Evolutionary conservation across 2,329 filamentous ascomycete species (phyloP).

Genomic region (Teratosphaeria nubilosa): DNA sequence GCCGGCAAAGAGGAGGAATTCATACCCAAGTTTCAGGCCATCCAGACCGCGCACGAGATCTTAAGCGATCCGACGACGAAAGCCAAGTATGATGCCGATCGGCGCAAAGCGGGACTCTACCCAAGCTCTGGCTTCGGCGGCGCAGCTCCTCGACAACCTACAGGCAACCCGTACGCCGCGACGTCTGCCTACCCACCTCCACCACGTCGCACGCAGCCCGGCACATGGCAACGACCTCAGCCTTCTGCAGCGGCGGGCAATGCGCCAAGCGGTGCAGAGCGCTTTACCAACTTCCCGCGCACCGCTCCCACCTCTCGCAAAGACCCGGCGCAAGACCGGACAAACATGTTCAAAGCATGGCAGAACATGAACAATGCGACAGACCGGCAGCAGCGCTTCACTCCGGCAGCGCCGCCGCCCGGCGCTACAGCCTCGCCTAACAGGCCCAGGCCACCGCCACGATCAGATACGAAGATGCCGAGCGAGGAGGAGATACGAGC

Average conservation of each 20-base stretch:
- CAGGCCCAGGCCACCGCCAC: slow-evolving; percentile 19
- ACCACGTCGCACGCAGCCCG: slow-evolving; percentile 33
- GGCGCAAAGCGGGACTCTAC: slow-evolving; percentile 39
- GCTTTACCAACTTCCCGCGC: slow-evolving; percentile 34
- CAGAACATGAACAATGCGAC: slow-evolving; percentile 37
- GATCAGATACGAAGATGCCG: slow-evolving; percentile 25
- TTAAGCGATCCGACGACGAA: slow-evolving; percentile 50
- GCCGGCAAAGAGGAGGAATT: slow-evolving; percentile 71
- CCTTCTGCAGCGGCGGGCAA: slow-evolving; percentile 8
- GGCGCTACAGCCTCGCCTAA: slow-evolving; percentile 10
- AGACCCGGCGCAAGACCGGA: slow-evolving; percentile 30
- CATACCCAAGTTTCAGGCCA: slow-evolving; percentile 73
- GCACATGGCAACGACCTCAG: slow-evolving; percentile 24
- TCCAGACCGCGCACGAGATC: slow-evolving; percentile 77
- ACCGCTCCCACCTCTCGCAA: slow-evolving; percentile 20
- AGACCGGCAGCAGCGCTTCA: slow-evolving; percentile 17
- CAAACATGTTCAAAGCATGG: slow-evolving; percentile 40
- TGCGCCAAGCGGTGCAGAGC: slow-evolving; percentile 31
- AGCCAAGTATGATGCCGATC: slow-evolving; percentile 52
- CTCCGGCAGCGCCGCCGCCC: slow-evolving; percentile 6
- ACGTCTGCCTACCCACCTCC: slow-evolving; percentile 34
- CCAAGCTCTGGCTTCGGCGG: slow-evolving; percentile 11
- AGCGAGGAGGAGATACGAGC: slow-evolving; percentile 27
- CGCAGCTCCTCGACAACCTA: slow-evolving; percentile 8
- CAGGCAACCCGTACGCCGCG: slow-evolving; percentile 30